Base-by-base conservation (phyloP, 192 early-diverging fungal species). In the Helicostylum pulchrum region DNA sequence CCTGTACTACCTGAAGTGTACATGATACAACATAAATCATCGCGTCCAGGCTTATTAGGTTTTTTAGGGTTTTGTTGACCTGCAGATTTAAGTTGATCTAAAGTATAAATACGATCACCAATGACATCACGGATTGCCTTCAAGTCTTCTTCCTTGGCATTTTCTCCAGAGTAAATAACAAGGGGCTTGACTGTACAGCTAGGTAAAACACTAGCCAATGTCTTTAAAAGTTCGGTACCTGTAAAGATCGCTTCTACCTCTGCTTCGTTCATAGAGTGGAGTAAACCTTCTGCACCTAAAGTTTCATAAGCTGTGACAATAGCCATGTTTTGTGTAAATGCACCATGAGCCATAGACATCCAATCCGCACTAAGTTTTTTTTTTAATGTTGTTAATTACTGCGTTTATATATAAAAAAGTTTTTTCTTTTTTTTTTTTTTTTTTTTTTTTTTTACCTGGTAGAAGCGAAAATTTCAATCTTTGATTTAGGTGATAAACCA, bases 261-360 rank as follows among this genome's bases (percentile, higher is more conserved):
- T n/a, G 88, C 76, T 72, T 95, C 89, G 58, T 89, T 86, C 72
- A 95, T 86, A 11, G 94, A 92, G 68, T 68, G 67, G 3, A 62
- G 23, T 31, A 96, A 82, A 17, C 90, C 90, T n/a, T 89, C 87
- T 45, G 86, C 84, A 43, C 93, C 94, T 54, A 96, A 82, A 14
- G 93, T 93, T 50, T 89, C 88, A 64, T 90, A 90, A n/a, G 94
- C 90, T 12, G 94, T 96, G 11, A 91, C 87, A 63, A 96, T 88
- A 53, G 86, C 80, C 59, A 92, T 62, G 31, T 54, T 77, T 78
- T 94, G 91, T 23, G 87, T 83, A 61, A 85, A 94, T 73, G 70
- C 74, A 51, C 71, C 71, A 57, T 73, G 59, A 49, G 71, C 71
- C 58, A 73, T 62, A 11, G 56, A 47, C 71, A 73, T 73, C 71